Base-by-base conservation (phyloP, 1,139 yeast genomes). In the Blastobotrys raffinosifermentans region DNA sequence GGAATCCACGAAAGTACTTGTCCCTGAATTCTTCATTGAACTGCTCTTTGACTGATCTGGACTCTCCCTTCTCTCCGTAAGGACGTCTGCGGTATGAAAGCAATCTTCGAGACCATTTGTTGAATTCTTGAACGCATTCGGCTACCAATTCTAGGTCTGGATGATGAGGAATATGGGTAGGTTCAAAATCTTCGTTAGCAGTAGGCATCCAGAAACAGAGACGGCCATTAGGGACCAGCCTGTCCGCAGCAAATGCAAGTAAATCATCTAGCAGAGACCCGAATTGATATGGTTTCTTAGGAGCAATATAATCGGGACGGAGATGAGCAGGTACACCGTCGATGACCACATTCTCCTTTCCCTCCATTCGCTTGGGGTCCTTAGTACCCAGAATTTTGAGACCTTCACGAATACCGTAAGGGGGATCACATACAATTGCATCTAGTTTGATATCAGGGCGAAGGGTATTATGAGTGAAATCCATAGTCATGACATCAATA, bases 201-300 rank as follows among this genome's bases (percentile, higher is more conserved):
- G 94, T 83, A 0, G 99, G 99, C 94, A 91, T 85, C 99, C 99
- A 91, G 58, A 87, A 89, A 17, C 94, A 85, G 26, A 91, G 66
- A 45, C 97, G 66, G 0, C 96, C 96, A 8, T 73, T 74, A 2
- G 77, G 65, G 0, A 82, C 84, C 40, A 91, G 67, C 51, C 91
- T 73, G 7, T 69, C 66, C 1, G 91, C 76, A 0, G 95, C 74
- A 66, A 82, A 91, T 18, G 66, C 61, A 29, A 91, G 66, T 35
- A 93, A 64, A 56, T 89, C 96, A 49, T 80, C 83, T 32, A 93
- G 65, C 48, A 91, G 64, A 32, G 77, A 68, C 44, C 84, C 83
- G 47, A 91, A 69, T 46, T 83, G 83, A 57, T 86, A 89, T 0
- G 96, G 93, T 57, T 85, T 87, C 56, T 89, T 91, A 0, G 98